phyloP scores from a whole-genome alignment of 2,329 filamentous ascomycete species.

The Hymenotorrendiella dingleyae region DNA sequence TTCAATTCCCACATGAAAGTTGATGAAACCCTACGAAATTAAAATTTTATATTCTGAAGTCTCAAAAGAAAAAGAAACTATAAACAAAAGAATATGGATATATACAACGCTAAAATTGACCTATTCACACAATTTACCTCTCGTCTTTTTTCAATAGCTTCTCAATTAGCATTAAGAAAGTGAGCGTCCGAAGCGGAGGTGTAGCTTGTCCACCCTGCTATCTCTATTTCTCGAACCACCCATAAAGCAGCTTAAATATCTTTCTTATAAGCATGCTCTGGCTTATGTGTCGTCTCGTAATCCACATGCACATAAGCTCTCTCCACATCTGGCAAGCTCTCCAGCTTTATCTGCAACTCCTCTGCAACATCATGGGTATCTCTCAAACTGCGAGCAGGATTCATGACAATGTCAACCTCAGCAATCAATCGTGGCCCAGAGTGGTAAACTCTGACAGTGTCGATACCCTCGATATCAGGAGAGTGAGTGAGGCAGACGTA shows the following conservation, averaged over 20 bases:
- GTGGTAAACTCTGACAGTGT: slow-evolving; percentile 93
- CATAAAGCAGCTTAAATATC: slow-evolving; percentile 38
- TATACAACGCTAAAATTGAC: too few relatives aligned
- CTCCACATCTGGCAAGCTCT: slow-evolving; percentile 87
- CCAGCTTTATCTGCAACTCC: slow-evolving; percentile 87
- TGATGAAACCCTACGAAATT: too few relatives aligned
- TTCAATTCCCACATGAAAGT: too few relatives aligned
- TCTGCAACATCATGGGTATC: slow-evolving; percentile 91
- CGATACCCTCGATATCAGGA: slow-evolving; percentile 73
- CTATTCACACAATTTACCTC: too few relatives aligned
- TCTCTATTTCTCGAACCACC: not conserved
- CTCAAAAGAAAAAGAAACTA: too few relatives aligned
- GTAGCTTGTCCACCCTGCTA: too few relatives aligned
- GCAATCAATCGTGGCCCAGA: slow-evolving; percentile 83
- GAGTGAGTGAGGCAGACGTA: slow-evolving; percentile 95
- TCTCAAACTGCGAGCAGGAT: slow-evolving; percentile 62
- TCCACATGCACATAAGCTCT: slow-evolving; percentile 95
- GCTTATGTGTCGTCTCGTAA: slow-evolving; percentile 93
- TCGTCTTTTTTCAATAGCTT: too few relatives aligned
- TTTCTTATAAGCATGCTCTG: slow-evolving; percentile 67
- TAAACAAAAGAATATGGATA: too few relatives aligned
- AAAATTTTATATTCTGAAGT: too few relatives aligned
- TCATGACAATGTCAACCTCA: slow-evolving; percentile 96
- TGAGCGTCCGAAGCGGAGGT: too few relatives aligned
- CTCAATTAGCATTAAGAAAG: too few relatives aligned